Conservation (phyloP, 495 filamentous ascomycete genomes). For the Penicillium cosmopolitanum region DNA sequence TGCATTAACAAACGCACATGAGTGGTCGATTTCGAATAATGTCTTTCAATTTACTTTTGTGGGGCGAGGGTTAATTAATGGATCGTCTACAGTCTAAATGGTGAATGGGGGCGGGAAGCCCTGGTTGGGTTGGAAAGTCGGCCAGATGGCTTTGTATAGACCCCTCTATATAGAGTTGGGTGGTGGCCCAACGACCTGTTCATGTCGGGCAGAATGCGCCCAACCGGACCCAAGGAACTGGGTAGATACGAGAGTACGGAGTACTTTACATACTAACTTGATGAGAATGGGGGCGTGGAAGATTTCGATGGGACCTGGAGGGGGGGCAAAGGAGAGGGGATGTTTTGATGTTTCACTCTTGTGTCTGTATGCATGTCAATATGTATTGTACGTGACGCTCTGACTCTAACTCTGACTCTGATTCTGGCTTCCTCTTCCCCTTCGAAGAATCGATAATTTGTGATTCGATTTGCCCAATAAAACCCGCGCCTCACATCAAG, state of each 20-base stretch:
- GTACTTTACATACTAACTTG: too few relatives aligned
- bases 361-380: not conserved
- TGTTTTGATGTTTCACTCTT: not conserved
- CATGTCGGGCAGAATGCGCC: slow-evolving; percentile 20
- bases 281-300: too few relatives aligned
- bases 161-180: not conserved
- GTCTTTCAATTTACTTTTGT: too few relatives aligned
- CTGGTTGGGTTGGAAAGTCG: slow-evolving; percentile 16
- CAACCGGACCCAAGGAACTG: slow-evolving; percentile 19
- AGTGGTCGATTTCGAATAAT: too few relatives aligned
- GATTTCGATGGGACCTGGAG: not conserved
- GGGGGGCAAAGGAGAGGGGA: slow-evolving; percentile 8
- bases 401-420: too few relatives aligned
- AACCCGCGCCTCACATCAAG: too few relatives aligned
- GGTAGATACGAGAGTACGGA: not conserved
- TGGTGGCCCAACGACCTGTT: slow-evolving; percentile 11
- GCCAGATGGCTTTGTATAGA: not conserved
- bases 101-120: not conserved
- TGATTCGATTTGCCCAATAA: too few relatives aligned
- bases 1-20: not conserved
- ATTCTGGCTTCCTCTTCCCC: too few relatives aligned
- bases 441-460: too few relatives aligned
- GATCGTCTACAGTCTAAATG: not conserved
- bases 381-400: slow-evolving; percentile 6
- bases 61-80: not conserved